These are phyloP conservation scores for Diaporthe eres DNA, from an alignment of 2,329 filamentous ascomycete species.

Conservation along the genomic window DNA sequence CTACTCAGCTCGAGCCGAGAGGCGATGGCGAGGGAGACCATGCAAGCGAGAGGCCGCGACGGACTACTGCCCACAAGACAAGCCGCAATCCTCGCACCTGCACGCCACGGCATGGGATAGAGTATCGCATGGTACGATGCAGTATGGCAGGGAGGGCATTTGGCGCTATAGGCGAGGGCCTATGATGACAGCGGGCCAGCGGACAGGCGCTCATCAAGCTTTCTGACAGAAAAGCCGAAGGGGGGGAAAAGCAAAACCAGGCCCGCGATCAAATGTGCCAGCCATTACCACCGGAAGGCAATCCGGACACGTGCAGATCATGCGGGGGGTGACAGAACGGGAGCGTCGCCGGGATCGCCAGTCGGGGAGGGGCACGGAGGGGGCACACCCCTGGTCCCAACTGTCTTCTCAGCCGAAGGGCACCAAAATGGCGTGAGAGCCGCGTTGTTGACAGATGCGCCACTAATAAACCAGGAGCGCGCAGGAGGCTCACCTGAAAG, in stretches of 20 bases:
- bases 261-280: constrained; percentile 8
- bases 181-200: constrained; percentile 14
- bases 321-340: constrained; percentile 34
- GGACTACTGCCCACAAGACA: neutral
- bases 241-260: neutral
- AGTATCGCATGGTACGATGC: neutral
- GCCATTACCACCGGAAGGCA: constrained; percentile 22
- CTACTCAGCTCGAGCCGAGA: constrained; percentile 13
- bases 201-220: constrained; percentile 21
- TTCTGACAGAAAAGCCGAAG: constrained; percentile 29
- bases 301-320: constrained; percentile 37
- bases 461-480: constrained; percentile 21
- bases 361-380: neutral
- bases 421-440: constrained; percentile 35
- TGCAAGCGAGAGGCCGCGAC: neutral
- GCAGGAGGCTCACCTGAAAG: constrained; percentile 32
- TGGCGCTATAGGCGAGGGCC: neutral
- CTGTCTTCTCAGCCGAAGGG: constrained; percentile 29
- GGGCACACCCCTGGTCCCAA: neutral
- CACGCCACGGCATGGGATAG: neutral
- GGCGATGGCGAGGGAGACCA: constrained; percentile 18
- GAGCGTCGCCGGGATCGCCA: constrained; percentile 30
- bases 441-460: constrained; percentile 28
- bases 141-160: neutral
- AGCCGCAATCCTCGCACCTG: neutral